These are phyloP conservation scores for Nidularia pulvinata DNA, from an alignment of 768 basidiomycete species.

Conservation along the genomic window DNA sequence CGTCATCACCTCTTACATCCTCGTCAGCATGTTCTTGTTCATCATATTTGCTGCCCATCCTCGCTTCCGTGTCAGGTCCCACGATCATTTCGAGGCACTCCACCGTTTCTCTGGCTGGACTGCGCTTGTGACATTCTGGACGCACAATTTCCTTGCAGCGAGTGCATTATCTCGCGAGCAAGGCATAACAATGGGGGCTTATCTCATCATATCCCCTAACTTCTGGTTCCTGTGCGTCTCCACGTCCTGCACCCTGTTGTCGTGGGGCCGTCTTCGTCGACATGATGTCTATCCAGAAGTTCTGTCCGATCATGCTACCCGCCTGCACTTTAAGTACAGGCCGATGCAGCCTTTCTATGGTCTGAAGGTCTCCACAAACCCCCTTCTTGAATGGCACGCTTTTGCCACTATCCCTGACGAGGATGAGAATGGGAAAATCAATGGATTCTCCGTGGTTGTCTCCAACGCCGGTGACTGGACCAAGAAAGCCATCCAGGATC, in stretches of 20 bases:
- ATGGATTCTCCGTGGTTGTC: conserved; percentile 50
- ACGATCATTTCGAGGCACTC: conserved; percentile 54
- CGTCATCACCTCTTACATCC: conserved; percentile 29
- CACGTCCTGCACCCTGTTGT: conserved; percentile 39
- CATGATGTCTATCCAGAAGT: conserved; percentile 47
- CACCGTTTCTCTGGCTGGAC: conserved; percentile 58
- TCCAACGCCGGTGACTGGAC: conserved; percentile 63
- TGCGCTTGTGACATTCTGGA: conserved; percentile 50
- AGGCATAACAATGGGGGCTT: conserved; percentile 32
- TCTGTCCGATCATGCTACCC: conserved; percentile 52
- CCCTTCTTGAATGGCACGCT: conserved; percentile 49
- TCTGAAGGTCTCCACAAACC: conserved; percentile 29
- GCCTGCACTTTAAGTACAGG: conserved; percentile 51
- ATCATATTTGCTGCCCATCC: conserved; percentile 53
- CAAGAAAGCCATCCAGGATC: conserved; percentile 39
- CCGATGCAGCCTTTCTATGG: conserved; percentile 32
- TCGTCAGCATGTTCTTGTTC: conserved; percentile 40
- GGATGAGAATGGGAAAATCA: conserved; percentile 26
- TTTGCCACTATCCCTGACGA: conserved; percentile 41
- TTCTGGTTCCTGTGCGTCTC: conserved; percentile 46
- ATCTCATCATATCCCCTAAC: conserved; percentile 40
- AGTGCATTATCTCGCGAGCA: conserved; percentile 31
- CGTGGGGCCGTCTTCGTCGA: conserved; percentile 51
- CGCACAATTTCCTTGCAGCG: conserved; percentile 29
- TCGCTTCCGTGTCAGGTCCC: conserved; percentile 38